Evolutionary conservation across 306 rosid species (phyloP).

Genomic region (Sindora glabra): DNA sequence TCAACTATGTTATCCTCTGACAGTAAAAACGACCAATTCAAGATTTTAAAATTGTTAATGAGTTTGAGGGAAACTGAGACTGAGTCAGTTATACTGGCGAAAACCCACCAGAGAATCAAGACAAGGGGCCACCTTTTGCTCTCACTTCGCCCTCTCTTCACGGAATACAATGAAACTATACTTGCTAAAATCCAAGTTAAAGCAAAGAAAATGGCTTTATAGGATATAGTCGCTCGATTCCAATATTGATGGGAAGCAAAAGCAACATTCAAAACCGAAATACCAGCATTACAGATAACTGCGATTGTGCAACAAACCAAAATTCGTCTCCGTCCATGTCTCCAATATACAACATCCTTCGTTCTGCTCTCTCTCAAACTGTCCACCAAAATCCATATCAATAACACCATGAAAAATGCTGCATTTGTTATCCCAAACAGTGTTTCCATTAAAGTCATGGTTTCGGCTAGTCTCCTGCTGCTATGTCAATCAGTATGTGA

Average conservation of each 20-base stretch:
- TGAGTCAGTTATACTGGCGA: constrained; percentile 18
- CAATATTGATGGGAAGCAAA: constrained; percentile 30
- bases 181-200: constrained; percentile 63
- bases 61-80: constrained; percentile 24
- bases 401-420: constrained; percentile 36
- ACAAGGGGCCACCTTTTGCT: constrained; percentile 46
- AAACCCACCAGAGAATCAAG: constrained; percentile 63
- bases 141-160: constrained; percentile 12
- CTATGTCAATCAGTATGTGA: neutral
- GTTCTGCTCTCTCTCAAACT: constrained; percentile 25
- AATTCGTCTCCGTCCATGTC: constrained; percentile 7
- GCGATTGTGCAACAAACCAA: constrained; percentile 16
- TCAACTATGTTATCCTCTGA: constrained; percentile 43
- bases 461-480: neutral
- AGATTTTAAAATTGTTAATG: constrained; percentile 12
- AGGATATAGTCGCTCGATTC: constrained; percentile 10
- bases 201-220: constrained; percentile 22
- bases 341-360: neutral
- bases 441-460: constrained; percentile 23
- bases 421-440: constrained; percentile 30
- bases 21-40: constrained; percentile 25
- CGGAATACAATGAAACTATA: constrained; percentile 28
- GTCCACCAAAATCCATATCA: constrained; percentile 50
- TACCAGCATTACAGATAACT: constrained; percentile 16
- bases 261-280: constrained; percentile 38